A percentile compares a stretch with the other conserved stretches of the same genome.
These are phyloP conservation scores for Periconia macrospinosa DNA, from an alignment of 2,329 filamentous ascomycete genomes.

Conservation along the genomic window DNA sequence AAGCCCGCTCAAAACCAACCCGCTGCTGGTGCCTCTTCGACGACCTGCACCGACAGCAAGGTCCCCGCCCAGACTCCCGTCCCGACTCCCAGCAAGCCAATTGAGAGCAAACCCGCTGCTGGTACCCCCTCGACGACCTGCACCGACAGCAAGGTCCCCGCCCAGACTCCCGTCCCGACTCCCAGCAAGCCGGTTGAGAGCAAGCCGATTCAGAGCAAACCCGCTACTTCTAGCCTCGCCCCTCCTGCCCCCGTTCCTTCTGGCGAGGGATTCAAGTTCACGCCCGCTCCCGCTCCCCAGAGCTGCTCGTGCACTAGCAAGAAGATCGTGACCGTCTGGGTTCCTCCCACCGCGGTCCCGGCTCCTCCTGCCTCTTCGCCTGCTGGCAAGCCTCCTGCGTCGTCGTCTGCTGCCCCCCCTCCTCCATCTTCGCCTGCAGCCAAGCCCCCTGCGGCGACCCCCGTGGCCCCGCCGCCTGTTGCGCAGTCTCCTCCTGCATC, in stretches of 20 bases:
- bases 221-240: conserved; percentile 3
- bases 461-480: conserved; percentile 9
- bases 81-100: not conserved
- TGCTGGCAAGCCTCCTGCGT: conserved; percentile 18
- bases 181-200: not conserved
- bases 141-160: not conserved
- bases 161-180: not conserved
- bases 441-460: conserved; percentile 3
- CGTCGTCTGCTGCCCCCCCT: conserved; percentile 9
- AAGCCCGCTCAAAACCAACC: conserved; percentile 4
- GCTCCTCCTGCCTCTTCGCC: conserved; percentile 18
- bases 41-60: conserved; percentile 1
- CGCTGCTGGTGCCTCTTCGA: conserved; percentile 2
- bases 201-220: conserved; percentile 4
- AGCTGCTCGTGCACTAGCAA: conserved; percentile 19
- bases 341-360: conserved; percentile 20
- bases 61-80: not conserved
- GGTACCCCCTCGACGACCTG: conserved; percentile 6
- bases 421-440: not conserved
- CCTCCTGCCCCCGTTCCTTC: conserved; percentile 7
- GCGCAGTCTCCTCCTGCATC: conserved; percentile 8
- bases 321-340: conserved; percentile 4
- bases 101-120: conserved; percentile 1
- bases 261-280: conserved; percentile 1
- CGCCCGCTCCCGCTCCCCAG: conserved; percentile 15